These are phyloP conservation scores for Zymoseptoria ardabiliae DNA, from an alignment of 2,329 filamentous ascomycete species.

Conservation along the genomic window DNA sequence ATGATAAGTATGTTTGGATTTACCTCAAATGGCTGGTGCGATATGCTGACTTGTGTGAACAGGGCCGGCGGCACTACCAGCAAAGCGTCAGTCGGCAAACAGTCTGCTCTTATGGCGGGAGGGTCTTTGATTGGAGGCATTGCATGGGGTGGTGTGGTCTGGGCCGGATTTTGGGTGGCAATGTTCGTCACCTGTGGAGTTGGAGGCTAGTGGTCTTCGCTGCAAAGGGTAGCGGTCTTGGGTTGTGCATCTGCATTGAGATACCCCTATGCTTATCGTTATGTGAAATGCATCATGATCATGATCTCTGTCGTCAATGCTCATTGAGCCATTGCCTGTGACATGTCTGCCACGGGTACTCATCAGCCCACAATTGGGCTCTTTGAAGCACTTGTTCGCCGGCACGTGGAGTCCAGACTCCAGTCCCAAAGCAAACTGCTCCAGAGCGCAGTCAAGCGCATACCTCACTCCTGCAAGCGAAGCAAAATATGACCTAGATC, in stretches of 20 bases:
- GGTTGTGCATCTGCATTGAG: background rate
- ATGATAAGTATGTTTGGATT: constrained; percentile 13
- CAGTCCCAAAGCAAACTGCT: background rate
- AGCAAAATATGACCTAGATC: background rate
- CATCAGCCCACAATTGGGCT: background rate
- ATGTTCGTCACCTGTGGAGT: background rate
- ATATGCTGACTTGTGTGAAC: background rate
- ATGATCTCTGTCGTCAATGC: constrained; percentile 1
- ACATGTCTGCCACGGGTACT: background rate
- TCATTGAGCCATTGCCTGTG: background rate
- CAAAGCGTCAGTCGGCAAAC: constrained; percentile 11
- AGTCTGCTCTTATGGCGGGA: constrained; percentile 6
- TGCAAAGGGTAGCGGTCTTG: background rate
- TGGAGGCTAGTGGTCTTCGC: constrained; percentile 1
- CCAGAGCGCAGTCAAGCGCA: background rate
- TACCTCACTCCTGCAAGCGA: background rate
- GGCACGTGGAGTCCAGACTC: background rate
- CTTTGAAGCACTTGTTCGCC: background rate
- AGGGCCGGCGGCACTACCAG: constrained; percentile 5
- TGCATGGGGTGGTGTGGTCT: constrained; percentile 3
- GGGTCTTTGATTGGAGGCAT: constrained; percentile 16
- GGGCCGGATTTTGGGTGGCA: constrained; percentile 2
- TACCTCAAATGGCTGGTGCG: background rate
- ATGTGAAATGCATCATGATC: background rate
- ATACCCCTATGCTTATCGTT: background rate